phyloP scores from a whole-genome alignment of 148 eudicot genomes.

The Nepenthes mirabilis region DNA sequence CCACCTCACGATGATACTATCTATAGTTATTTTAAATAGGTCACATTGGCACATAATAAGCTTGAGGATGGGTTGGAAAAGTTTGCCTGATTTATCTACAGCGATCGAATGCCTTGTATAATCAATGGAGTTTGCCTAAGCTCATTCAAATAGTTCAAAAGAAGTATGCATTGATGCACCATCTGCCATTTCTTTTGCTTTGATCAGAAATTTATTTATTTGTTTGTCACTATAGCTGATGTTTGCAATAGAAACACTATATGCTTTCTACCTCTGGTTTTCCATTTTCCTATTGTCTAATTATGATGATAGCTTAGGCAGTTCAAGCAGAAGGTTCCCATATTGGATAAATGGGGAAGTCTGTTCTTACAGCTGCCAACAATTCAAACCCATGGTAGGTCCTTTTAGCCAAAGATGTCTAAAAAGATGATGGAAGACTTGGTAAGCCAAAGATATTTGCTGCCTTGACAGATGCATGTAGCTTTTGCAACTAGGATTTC shows the following conservation, averaged over 20 bases:
- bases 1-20: too few species aligned
- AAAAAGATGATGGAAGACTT: slow-evolving; percentile 48
- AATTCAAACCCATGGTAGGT: slow-evolving; percentile 91
- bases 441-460: slow-evolving; percentile 88
- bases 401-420: slow-evolving; percentile 66
- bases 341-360: slow-evolving; percentile 56
- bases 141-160: too few species aligned
- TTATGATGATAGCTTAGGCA: slow-evolving; percentile 24
- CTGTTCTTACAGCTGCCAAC: slow-evolving; percentile 47
- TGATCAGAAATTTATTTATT: background rate
- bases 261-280: background rate
- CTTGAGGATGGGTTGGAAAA: too few species aligned
- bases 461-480: slow-evolving; percentile 92
- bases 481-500: slow-evolving; percentile 67
- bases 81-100: too few species aligned
- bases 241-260: background rate
- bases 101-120: too few species aligned
- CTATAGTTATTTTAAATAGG: too few species aligned
- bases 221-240: background rate
- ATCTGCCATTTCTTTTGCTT: background rate
- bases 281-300: slow-evolving; percentile 12
- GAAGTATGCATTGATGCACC: too few species aligned
- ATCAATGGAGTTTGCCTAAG: too few species aligned
- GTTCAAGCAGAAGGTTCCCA: slow-evolving; percentile 68
- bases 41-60: too few species aligned